Base-by-base conservation (phyloP, 2,329 filamentous ascomycete species). In the Penicillium sp. region DNA sequence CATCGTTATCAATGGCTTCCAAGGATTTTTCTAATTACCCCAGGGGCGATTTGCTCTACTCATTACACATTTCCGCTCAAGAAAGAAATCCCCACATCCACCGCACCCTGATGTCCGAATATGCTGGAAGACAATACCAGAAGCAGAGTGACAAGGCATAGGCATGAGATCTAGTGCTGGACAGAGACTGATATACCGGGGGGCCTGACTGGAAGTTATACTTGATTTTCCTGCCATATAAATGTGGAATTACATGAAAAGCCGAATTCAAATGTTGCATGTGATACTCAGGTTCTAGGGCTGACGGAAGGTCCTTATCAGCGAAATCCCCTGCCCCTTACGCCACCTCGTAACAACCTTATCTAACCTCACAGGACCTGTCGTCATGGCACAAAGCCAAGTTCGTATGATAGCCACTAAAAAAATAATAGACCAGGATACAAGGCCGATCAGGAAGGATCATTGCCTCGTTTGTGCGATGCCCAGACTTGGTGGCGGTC, bases 391-490 rank as follows among this genome's bases (percentile, higher is more conserved):
- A 13, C 14, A 16, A 37, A 42, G 21, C 25, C 25, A 37, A 25
- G 43, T n/a, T 14, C 23, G 5, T 6, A 11, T 10, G 8, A 26
- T 37, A 60, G 39, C 61, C 61, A 63, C 27, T 55, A 39, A 60
- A 53, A 50, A 26, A 23, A 33, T 6, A 33, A 33, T 33, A 21
- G 27, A 35, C 26, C 5, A 35, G 50, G 43, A 27, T 23, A 21
- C 9, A 31, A 26, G 35, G 57, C 25, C 26, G 57, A 60, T 60
- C 56, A 19, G 29, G 55, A 53, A 52, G 48, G 54, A 61, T 60
- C 62, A 55, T 64, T 64, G 52, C 60, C 57, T 33, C 13, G 46
- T 54, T 55, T 10, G 60, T 57, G 29, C 23, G 31, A 60, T 57
- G 60, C 58, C 55, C 52, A 60, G 57, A 45, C 44, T 47, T 47